Base-by-base conservation (phyloP, 352 stramenopile genomes). In the Globisporangium parvum region DNA sequence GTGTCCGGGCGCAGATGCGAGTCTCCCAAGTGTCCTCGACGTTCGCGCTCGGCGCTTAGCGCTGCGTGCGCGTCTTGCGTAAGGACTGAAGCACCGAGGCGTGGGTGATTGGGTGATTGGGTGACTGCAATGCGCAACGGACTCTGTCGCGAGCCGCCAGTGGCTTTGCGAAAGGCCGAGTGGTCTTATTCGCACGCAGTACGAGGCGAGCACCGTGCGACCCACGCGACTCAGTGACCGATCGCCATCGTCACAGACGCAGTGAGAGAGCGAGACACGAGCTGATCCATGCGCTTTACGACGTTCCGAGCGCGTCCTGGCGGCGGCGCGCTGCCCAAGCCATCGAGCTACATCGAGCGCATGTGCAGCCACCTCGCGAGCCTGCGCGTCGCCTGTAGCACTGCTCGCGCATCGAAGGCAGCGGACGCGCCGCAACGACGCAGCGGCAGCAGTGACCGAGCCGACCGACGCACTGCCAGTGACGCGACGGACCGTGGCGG, bases 31-130 rank as follows among this genome's bases (percentile, higher is more conserved):
- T 35, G 50, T 63, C 49, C 39, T 63, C 15, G 57, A 49, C 46
- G 47, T 63, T 15, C 57, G 57, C 2, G 49, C 48, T 23, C 59
- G 20, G 33, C 57, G 57, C 15, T 15, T 63, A 21, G 57, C 55
- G 55, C 44, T 53, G 37, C 35, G 47, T 26, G 37, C 23, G 33
- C 46, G 45, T 15, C 28, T 59, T 5, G 28, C 21, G 44, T 59
- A 59, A 37, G 28, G 2, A 31, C 18, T 48, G 28, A 45, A 18
- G 18, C 42, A 42, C 20, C 17, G 10, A 33, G 15, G 41, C 14
- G 20, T 45, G 39, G 14, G 39, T 37, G 18, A 45, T 45, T 10
- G 39, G 17, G 39, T 44, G 39, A 44, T 33, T 33, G 31, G 31
- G 31, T 37, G 31, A 37, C 10, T 37, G 31, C 31, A 37, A 10